These are phyloP conservation scores for Geoglossum cookeanum DNA, from an alignment of 2,329 filamentous ascomycete genomes.

Conservation along the genomic window DNA sequence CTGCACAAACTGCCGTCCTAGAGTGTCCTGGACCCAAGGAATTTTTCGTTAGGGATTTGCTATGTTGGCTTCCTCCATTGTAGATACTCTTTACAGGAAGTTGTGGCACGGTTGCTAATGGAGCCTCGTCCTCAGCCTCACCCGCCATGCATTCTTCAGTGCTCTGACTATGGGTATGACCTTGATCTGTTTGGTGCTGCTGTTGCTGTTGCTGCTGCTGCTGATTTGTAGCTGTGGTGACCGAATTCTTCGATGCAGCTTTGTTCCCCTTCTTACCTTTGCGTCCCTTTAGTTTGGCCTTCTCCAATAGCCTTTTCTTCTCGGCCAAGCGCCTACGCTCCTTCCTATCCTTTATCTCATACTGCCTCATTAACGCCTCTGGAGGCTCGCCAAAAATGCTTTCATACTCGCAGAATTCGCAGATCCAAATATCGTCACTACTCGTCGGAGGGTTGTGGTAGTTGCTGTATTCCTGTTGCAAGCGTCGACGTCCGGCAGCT, in stretches of 20 bases:
- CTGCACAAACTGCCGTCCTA: background rate
- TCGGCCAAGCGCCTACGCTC: constrained; percentile 73
- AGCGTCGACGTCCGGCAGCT: constrained; percentile 59
- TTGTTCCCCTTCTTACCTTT: constrained; percentile 76
- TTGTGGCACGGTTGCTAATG: background rate
- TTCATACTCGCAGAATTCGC: constrained; percentile 97
- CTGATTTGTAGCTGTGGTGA: background rate
- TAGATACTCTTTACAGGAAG: background rate
- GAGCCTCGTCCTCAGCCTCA: constrained; percentile 1
- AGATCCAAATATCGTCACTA: constrained; percentile 73
- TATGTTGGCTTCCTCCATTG: background rate
- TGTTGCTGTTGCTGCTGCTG: background rate
- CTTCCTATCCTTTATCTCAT: constrained; percentile 84
- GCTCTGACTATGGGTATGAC: constrained; percentile 2
- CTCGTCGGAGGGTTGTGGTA: constrained; percentile 47
- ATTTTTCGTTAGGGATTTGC: background rate
- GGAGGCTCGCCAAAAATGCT: constrained; percentile 82
- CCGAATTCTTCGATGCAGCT: constrained; percentile 29
- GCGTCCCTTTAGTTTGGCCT: constrained; percentile 81
- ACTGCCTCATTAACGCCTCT: constrained; percentile 66
- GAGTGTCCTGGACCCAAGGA: background rate
- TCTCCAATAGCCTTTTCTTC: constrained; percentile 66
- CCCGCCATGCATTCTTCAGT: background rate
- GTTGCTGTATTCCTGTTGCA: constrained; percentile 59
- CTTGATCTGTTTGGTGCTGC: background rate